These are phyloP conservation scores for Groenewaldozyma sp. DNA, from an alignment of 1,139 yeast species.

Conservation along the genomic window DNA sequence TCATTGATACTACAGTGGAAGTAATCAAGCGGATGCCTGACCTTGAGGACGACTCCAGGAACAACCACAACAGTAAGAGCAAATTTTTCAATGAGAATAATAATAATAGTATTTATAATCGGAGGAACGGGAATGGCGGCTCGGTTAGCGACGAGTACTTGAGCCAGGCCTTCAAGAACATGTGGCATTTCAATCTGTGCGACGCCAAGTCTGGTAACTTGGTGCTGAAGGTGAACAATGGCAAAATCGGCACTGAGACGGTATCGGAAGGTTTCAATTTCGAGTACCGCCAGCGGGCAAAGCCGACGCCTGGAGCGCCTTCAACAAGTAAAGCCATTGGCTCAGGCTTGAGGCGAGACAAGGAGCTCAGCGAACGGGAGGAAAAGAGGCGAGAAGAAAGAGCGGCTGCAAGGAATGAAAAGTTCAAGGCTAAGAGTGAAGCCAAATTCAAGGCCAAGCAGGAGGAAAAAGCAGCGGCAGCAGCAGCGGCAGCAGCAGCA, in stretches of 20 bases:
- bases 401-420: constrained; percentile 1
- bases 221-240: constrained; percentile 34
- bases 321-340: background rate
- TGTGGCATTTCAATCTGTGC: constrained; percentile 72
- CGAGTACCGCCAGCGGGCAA: constrained; percentile 28
- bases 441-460: background rate
- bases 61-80: no score
- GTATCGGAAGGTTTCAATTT: constrained; percentile 44
- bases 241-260: constrained; percentile 36
- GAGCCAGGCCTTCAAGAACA: constrained; percentile 55
- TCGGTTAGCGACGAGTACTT: constrained; percentile 40
- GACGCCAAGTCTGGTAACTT: constrained; percentile 44
- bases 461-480: background rate
- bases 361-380: constrained; percentile 4
- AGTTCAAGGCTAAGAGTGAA: background rate
- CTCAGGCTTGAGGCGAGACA: background rate
- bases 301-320: background rate
- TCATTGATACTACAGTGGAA: constrained; percentile 47
- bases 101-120: background rate
- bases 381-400: constrained; percentile 6
- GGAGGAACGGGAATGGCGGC: constrained; percentile 19
- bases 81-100: no score
- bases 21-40: constrained; percentile 57
- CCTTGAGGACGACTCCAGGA: no score
- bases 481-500: background rate